phyloP scores from a whole-genome alignment of 2,329 filamentous ascomycete species.

The Penicillium sp. region DNA sequence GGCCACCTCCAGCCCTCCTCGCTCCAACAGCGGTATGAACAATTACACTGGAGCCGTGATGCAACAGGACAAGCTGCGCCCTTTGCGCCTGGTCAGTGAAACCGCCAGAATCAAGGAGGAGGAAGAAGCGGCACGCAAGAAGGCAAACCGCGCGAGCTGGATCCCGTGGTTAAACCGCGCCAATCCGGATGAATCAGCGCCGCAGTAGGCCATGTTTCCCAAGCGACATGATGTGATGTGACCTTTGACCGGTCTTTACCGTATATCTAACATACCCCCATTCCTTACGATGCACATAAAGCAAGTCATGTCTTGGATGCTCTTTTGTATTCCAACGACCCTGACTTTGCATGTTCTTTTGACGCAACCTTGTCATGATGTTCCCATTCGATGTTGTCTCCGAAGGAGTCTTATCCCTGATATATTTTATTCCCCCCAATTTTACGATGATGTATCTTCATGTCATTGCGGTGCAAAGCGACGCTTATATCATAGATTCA shows the following conservation, averaged over 20 bases:
- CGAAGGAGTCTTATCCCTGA: conserved; percentile 3
- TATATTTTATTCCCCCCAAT: conserved; percentile 10
- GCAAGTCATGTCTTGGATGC: conserved; percentile 20
- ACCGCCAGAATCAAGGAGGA: conserved; percentile 41
- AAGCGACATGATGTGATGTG: conserved; percentile 22
- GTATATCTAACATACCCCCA: conserved; percentile 23
- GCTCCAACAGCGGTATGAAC: conserved; percentile 64
- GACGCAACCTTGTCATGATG: conserved; percentile 14
- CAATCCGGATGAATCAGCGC: conserved; percentile 27
- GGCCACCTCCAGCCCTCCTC: conserved; percentile 52
- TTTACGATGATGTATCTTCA: conserved; percentile 6
- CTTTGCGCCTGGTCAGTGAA: conserved; percentile 69
- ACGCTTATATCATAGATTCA: background rate
- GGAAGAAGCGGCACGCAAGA: conserved; percentile 43
- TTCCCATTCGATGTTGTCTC: conserved; percentile 3
- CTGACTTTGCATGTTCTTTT: conserved; percentile 11
- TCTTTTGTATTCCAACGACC: conserved; percentile 10
- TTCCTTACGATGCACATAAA: conserved; percentile 24
- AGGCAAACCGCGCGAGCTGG: conserved; percentile 47
- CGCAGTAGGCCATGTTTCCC: conserved; percentile 8
- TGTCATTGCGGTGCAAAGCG: no score
- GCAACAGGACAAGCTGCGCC: conserved; percentile 71
- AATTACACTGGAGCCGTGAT: conserved; percentile 64
- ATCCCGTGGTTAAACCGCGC: conserved; percentile 46
- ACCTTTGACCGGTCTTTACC: conserved; percentile 20